A percentile compares a stretch with the other conserved stretches of the same genome.
Evolutionary conservation across 2,329 filamentous ascomycete species (phyloP).

Genomic region (Colletotrichum simmondsii): DNA sequence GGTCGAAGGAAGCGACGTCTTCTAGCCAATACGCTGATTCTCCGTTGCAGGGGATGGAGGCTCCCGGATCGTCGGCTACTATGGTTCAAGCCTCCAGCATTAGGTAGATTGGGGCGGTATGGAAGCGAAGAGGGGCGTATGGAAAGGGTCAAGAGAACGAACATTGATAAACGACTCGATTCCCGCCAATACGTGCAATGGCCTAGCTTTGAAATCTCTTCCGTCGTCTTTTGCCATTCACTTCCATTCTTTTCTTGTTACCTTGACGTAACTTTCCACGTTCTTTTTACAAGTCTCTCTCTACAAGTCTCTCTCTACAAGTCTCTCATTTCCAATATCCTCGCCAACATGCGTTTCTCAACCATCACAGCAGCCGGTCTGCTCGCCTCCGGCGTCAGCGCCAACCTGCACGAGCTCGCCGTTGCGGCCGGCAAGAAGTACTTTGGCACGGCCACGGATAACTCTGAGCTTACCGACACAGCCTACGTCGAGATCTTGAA

Average conservation of each 20-base stretch:
- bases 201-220: neutral
- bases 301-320: neutral
- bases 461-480: conserved; percentile 59
- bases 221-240: conserved; percentile 18
- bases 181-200: neutral
- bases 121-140: neutral
- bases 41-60: neutral
- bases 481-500: conserved; percentile 65
- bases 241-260: conserved; percentile 16
- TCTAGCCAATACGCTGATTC: neutral
- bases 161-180: conserved; percentile 9
- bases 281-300: neutral
- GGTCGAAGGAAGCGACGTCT: conserved; percentile 17
- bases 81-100: conserved; percentile 11
- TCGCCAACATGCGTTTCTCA: conserved; percentile 24
- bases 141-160: neutral
- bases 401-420: conserved; percentile 49
- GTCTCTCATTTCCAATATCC: conserved; percentile 6
- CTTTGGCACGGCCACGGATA: conserved; percentile 74
- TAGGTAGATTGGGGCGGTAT: conserved; percentile 14
- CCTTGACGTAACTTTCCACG: neutral
- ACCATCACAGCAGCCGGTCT: conserved; percentile 28
- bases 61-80: conserved; percentile 19
- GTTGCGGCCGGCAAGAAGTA: conserved; percentile 53
- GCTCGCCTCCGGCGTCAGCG: conserved; percentile 27